phyloP scores from a whole-genome alignment of 345 rosid genomes.

The Abelmoschus esculentus region DNA sequence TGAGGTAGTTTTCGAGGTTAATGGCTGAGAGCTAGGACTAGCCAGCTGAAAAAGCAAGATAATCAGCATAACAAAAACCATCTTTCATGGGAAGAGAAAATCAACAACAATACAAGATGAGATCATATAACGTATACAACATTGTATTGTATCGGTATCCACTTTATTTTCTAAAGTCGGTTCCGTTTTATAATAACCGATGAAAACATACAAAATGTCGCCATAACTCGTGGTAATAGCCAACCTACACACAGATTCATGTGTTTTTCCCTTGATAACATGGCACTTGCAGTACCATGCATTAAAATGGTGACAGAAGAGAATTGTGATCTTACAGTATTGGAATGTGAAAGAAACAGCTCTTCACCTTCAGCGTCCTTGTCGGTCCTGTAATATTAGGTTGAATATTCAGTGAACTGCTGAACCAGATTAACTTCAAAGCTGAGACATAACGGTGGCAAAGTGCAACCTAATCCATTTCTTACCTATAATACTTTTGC shows the following conservation, averaged over 20 bases:
- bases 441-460: not conserved
- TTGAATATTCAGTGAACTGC: conserved; percentile 4
- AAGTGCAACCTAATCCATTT: not conserved
- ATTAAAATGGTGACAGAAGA: not conserved
- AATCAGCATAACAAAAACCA: too few species aligned
- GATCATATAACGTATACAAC: not conserved
- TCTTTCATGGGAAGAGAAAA: conserved; percentile 1
- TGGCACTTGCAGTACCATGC: too few species aligned
- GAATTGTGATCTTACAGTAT: conserved; percentile 24
- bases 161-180: too few species aligned
- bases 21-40: conserved; percentile 18
- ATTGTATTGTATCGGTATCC: too few species aligned
- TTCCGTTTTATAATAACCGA: too few species aligned
- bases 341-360: conserved; percentile 30
- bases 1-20: conserved; percentile 18
- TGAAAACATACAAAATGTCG: too few species aligned
- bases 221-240: too few species aligned
- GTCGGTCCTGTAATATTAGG: conserved; percentile 34
- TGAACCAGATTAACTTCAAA: not conserved
- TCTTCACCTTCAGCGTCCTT: conserved; percentile 42
- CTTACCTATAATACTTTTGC: conserved; percentile 51
- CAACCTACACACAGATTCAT: too few species aligned
- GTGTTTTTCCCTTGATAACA: too few species aligned
- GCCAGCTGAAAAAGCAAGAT: conserved; percentile 18
- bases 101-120: too few species aligned